phyloP scores from a whole-genome alignment of 495 filamentous ascomycete genomes.

The Penicillium bovifimosum region DNA sequence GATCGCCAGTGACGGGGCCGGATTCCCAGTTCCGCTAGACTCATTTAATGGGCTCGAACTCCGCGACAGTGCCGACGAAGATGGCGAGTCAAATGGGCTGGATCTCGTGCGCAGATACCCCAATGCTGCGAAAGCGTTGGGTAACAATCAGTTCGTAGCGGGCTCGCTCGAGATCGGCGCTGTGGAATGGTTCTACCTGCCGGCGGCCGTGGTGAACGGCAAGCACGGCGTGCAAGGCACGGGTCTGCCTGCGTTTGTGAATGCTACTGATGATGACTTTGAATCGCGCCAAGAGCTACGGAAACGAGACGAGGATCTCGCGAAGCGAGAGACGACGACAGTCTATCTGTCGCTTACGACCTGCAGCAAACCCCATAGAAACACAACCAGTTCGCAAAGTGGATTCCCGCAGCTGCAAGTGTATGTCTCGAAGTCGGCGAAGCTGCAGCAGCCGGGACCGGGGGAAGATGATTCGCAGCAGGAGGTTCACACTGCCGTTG shows the following conservation, averaged over 20 bases:
- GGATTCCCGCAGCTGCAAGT: slow-evolving; percentile 67
- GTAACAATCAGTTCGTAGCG: slow-evolving; percentile 56
- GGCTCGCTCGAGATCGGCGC: slow-evolving; percentile 53
- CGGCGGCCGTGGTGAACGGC: slow-evolving; percentile 37
- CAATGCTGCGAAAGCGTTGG: slow-evolving; percentile 42
- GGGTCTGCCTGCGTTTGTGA: slow-evolving; percentile 38
- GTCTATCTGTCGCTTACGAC: slow-evolving; percentile 79
- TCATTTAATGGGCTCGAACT: slow-evolving; percentile 34
- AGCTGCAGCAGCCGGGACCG: slow-evolving; percentile 65
- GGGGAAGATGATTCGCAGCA: slow-evolving; percentile 37
- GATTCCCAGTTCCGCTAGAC: slow-evolving; percentile 26
- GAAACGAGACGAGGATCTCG: slow-evolving; percentile 14
- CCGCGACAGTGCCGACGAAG: slow-evolving; percentile 22
- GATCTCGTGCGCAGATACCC: slow-evolving; percentile 59
- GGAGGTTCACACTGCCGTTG: slow-evolving; percentile 38
- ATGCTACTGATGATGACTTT: slow-evolving; percentile 1
- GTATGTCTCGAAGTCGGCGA: slow-evolving; percentile 63
- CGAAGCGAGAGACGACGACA: slow-evolving; percentile 34
- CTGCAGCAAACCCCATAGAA: slow-evolving; percentile 62
- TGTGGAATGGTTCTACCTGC: slow-evolving; percentile 53
- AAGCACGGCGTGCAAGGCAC: slow-evolving; percentile 20
- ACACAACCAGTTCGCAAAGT: slow-evolving; percentile 23
- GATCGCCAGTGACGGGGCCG: slow-evolving; percentile 18
- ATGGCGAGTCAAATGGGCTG: slow-evolving; percentile 43
- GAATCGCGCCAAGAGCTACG: slow-evolving; percentile 17